phyloP scores from a whole-genome alignment of 257 asterid species.

The Rauvolfia tetraphylla region DNA sequence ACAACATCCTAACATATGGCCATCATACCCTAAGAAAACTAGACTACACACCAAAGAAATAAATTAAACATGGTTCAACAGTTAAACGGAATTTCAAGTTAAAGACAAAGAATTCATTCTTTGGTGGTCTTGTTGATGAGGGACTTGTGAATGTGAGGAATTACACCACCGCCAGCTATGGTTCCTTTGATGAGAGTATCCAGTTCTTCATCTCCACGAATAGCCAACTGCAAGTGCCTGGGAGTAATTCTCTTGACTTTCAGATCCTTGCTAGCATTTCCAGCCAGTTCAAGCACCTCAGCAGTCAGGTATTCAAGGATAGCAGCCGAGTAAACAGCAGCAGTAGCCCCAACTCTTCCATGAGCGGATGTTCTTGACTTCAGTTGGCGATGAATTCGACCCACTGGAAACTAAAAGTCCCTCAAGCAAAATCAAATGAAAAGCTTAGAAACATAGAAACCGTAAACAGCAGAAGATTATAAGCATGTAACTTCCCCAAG shows the following conservation, averaged over 20 bases:
- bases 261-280: constrained; percentile 93
- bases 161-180: constrained; percentile 97
- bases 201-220: constrained; percentile 96
- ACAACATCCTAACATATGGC: constrained; percentile 2
- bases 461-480: too few relatives aligned
- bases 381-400: constrained; percentile 91
- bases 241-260: constrained; percentile 97
- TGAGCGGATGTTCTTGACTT: constrained; percentile 79
- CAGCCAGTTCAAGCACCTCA: constrained; percentile 93
- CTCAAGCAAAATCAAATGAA: background rate
- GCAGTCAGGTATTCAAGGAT: constrained; percentile 89
- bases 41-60: constrained; percentile 1
- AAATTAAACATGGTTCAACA: constrained; percentile 5
- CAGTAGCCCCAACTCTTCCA: constrained; percentile 94
- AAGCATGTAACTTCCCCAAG: background rate
- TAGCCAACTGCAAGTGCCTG: constrained; percentile 84
- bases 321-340: constrained; percentile 93
- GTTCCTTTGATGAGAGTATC: constrained; percentile 95
- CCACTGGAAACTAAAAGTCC: constrained; percentile 75
- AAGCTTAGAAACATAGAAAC: background rate
- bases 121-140: constrained; percentile 97
- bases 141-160: constrained; percentile 97
- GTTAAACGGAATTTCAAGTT: constrained; percentile 4
- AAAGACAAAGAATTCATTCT: constrained; percentile 41
- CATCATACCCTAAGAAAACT: constrained; percentile 19